Evolutionary conservation across 2,329 filamentous ascomycete genomes (phyloP).

Genomic region (Pezicula neosporulosa): DNA sequence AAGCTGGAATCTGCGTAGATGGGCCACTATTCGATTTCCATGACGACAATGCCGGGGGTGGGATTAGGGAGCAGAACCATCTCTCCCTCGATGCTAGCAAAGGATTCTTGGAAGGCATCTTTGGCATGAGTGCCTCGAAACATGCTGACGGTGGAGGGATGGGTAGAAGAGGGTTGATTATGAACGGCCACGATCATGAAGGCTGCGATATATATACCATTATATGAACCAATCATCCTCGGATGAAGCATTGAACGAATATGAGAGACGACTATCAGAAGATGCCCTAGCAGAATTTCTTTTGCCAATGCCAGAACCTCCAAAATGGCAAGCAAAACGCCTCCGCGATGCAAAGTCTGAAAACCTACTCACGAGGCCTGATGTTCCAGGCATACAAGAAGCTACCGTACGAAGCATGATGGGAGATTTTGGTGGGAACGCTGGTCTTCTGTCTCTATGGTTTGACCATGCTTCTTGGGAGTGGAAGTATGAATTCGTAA

Average conservation of each 20-base stretch:
- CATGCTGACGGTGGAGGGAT: conserved; percentile 55
- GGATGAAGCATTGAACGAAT: conserved; percentile 6
- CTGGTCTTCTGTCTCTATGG: conserved; percentile 84
- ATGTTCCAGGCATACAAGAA: conserved; percentile 69
- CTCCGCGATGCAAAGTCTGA: conserved; percentile 43
- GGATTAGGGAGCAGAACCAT: conserved; percentile 88
- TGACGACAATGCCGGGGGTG: conserved; percentile 57
- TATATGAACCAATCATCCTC: conserved; percentile 62
- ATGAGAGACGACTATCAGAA: background rate
- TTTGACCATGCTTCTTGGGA: conserved; percentile 70
- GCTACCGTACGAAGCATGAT: conserved; percentile 98
- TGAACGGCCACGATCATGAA: conserved; percentile 94
- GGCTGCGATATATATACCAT: conserved; percentile 90
- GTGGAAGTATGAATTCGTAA: conserved; percentile 80
- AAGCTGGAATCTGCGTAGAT: conserved; percentile 78
- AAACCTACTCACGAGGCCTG: conserved; percentile 37
- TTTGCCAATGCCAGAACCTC: conserved; percentile 10
- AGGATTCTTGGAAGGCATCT: conserved; percentile 80
- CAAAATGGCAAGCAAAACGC: conserved; percentile 35
- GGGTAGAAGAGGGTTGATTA: conserved; percentile 72
- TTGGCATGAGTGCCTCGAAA: conserved; percentile 66
- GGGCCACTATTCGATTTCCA: conserved; percentile 81
- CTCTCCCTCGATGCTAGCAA: conserved; percentile 69
- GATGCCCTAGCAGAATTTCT: background rate
- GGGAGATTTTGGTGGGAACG: conserved; percentile 92